Percentiles rank a stretch among this genome's conserved stretches.
Conservation (phyloP, 2,329 filamentous ascomycete genomes). For the Venturiaceae sp. region DNA sequence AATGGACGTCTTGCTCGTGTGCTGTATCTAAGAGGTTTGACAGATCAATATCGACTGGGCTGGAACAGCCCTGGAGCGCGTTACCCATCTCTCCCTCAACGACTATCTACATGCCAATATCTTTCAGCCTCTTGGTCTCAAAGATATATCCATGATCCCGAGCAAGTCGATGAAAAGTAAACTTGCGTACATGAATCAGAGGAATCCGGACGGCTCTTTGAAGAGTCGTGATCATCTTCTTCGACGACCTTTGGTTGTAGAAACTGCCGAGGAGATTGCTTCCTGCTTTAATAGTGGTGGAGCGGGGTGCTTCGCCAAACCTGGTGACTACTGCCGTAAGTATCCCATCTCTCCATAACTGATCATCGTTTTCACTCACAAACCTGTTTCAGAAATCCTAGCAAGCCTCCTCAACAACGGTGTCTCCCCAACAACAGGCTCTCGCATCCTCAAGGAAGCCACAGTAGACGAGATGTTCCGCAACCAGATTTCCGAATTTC, state of each 20-base stretch:
- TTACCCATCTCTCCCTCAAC: conserved; percentile 19
- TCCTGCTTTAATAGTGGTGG: conserved; percentile 30
- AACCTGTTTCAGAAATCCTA: conserved; percentile 7
- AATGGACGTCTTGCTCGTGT: too few relatives aligned
- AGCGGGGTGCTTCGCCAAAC: conserved; percentile 6
- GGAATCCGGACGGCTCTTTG: neutral
- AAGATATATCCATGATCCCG: conserved; percentile 2
- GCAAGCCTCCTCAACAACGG: conserved; percentile 10
- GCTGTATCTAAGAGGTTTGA: too few relatives aligned
- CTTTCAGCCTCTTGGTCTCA: conserved; percentile 4
- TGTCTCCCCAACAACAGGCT: conserved; percentile 2
- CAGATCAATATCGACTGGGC: conserved; percentile 42
- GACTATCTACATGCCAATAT: conserved; percentile 8
- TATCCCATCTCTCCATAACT: too few relatives aligned
- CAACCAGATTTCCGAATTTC: conserved; percentile 20
- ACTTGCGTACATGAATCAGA: conserved; percentile 1
- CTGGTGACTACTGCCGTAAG: conserved; percentile 4
- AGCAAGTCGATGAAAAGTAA: neutral
- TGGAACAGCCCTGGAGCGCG: conserved; percentile 32
- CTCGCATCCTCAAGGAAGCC: neutral
- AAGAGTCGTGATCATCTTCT: neutral
- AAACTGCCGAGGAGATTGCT: conserved; percentile 27
- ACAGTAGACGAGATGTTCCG: conserved; percentile 9
- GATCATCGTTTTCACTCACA: too few relatives aligned
- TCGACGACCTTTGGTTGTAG: neutral